A percentile compares a stretch with the other conserved stretches of the same genome.
phyloP scores from a whole-genome alignment of 495 filamentous ascomycete genomes.

The Cudoniella acicularis region DNA sequence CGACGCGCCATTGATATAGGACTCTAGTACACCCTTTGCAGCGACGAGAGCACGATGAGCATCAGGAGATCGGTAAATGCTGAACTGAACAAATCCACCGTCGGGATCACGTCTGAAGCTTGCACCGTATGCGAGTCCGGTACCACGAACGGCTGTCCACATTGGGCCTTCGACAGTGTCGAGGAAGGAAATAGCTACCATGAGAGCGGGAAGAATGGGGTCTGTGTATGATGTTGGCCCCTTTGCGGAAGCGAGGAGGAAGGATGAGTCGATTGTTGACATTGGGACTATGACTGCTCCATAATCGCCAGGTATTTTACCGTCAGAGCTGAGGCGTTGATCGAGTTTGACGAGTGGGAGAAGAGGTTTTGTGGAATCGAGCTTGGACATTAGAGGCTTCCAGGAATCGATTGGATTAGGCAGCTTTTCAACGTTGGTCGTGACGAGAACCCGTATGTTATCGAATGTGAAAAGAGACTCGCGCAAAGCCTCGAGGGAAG shows the following conservation, averaged over 20 bases:
- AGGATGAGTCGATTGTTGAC: conserved; percentile 91
- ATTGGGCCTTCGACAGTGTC: conserved; percentile 92
- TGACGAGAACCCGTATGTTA: conserved; percentile 81
- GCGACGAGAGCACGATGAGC: conserved; percentile 81
- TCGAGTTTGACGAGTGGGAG: conserved; percentile 41
- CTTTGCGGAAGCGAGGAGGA: conserved; percentile 66
- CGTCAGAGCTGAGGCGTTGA: conserved; percentile 65
- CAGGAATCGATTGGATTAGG: conserved; percentile 77
- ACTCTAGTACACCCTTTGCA: conserved; percentile 68
- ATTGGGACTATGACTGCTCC: conserved; percentile 81
- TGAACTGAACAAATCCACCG: conserved; percentile 73
- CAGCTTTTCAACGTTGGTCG: conserved; percentile 76
- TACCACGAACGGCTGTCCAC: conserved; percentile 88
- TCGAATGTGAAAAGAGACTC: conserved; percentile 68
- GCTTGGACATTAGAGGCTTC: conserved; percentile 54
- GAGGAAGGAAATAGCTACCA: conserved; percentile 86
- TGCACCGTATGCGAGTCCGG: conserved; percentile 85
- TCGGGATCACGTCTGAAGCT: conserved; percentile 71
- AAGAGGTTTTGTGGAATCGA: conserved; percentile 17
- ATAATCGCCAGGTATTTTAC: conserved; percentile 64
- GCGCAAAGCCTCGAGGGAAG: conserved; percentile 72
- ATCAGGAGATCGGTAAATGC: conserved; percentile 85
- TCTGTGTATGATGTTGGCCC: conserved; percentile 74
- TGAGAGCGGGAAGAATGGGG: conserved; percentile 73
- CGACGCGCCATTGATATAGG: conserved; percentile 54